Conservation (phyloP, 345 rosid species). For the Salix koriyanagi region DNA sequence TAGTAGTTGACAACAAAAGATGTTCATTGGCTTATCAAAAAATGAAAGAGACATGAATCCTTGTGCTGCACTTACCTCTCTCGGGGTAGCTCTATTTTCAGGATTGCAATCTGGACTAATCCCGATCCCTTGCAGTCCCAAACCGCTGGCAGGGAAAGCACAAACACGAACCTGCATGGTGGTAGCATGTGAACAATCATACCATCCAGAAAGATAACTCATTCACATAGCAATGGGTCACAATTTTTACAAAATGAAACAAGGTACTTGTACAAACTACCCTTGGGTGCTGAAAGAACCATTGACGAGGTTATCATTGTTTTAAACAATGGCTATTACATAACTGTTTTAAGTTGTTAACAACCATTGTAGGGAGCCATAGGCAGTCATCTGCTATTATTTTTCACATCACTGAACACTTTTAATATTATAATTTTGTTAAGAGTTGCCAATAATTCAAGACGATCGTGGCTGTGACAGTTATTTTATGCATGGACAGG, state of each 20-base stretch:
- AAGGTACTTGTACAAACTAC: not conserved
- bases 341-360: not conserved
- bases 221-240: not conserved
- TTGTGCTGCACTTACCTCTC: conserved; percentile 50
- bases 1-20: not conserved
- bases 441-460: not conserved
- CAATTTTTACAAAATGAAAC: not conserved
- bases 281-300: not conserved
- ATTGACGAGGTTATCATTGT: not conserved
- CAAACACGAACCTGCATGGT: conserved; percentile 66
- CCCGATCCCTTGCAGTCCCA: conserved; percentile 71
- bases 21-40: conserved; percentile 1
- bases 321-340: not conserved
- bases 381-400: not conserved
- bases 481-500: not conserved
- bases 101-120: conserved; percentile 94
- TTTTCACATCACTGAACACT: not conserved
- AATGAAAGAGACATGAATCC: not conserved
- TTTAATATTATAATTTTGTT: not conserved
- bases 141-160: conserved; percentile 64
- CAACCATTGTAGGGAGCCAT: not conserved
- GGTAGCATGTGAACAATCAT: not conserved
- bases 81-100: conserved; percentile 51
- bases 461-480: too few relatives aligned
- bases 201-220: not conserved